Evolutionary conservation across 257 asterid genomes (phyloP).

Genomic region (Galeopsis tetrahit): DNA sequence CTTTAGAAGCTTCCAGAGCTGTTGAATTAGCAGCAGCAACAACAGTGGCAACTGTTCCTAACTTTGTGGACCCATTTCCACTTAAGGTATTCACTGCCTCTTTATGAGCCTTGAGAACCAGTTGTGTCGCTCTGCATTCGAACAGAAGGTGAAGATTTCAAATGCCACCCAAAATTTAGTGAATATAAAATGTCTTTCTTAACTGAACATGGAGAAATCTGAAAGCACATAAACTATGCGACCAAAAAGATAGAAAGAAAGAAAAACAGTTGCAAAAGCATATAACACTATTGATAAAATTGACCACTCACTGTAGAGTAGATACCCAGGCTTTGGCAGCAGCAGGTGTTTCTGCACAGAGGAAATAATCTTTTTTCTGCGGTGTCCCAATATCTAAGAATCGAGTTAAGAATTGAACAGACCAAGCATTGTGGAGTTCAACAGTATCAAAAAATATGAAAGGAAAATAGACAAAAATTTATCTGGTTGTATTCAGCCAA

Average conservation of each 20-base stretch:
- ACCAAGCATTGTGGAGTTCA: slow-evolving; percentile 14
- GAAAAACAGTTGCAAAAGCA: slow-evolving; percentile 23
- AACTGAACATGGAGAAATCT: slow-evolving; percentile 19
- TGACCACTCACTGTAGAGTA: slow-evolving; percentile 86
- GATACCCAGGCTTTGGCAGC: slow-evolving; percentile 98
- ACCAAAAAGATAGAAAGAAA: slow-evolving; percentile 6
- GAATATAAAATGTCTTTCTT: neutral
- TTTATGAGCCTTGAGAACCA: slow-evolving; percentile 94
- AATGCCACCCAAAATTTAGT: slow-evolving; percentile 13
- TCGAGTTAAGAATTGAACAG: slow-evolving; percentile 52
- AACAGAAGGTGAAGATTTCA: slow-evolving; percentile 25
- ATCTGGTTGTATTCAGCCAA: neutral
- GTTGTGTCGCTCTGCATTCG: slow-evolving; percentile 81
- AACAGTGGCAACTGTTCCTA: slow-evolving; percentile 97
- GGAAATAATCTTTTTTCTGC: slow-evolving; percentile 85
- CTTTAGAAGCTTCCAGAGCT: slow-evolving; percentile 95
- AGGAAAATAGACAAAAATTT: neutral
- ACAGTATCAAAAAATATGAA: neutral
- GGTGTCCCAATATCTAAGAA: slow-evolving; percentile 95
- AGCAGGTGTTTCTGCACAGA: slow-evolving; percentile 96
- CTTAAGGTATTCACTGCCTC: slow-evolving; percentile 97
- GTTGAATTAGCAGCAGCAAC: slow-evolving; percentile 99
- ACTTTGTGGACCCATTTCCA: slow-evolving; percentile 89
- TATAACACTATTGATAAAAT: slow-evolving; percentile 29
- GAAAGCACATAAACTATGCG: slow-evolving; percentile 5